Percentiles rank a stretch among this genome's conserved stretches.
phyloP scores from a whole-genome alignment of 108 stramenopile genomes.

The Conticribra weissflogii region DNA sequence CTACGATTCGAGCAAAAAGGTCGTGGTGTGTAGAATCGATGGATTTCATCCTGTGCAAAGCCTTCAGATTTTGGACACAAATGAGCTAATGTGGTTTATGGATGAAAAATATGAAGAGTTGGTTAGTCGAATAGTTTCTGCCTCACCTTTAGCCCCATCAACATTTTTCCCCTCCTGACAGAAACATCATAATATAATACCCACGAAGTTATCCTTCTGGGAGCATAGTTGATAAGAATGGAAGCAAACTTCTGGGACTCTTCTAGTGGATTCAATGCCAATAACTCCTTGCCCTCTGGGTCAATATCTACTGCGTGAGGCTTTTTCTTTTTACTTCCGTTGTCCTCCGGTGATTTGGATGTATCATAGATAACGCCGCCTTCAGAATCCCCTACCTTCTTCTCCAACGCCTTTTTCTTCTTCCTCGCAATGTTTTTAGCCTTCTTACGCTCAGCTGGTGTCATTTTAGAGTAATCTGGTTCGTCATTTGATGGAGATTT shows the following conservation, averaged over 20 bases:
- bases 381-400: constrained; percentile 38
- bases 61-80: constrained; percentile 16
- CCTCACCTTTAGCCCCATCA: constrained; percentile 86
- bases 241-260: constrained; percentile 84
- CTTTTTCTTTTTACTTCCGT: constrained; percentile 63
- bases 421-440: constrained; percentile 84
- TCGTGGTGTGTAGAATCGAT: constrained; percentile 52
- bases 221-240: constrained; percentile 80
- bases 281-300: constrained; percentile 85
- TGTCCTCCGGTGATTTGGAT: constrained; percentile 54
- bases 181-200: constrained; percentile 89
- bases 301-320: constrained; percentile 77
- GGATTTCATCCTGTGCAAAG: constrained; percentile 61
- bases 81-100: background rate
- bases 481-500: constrained; percentile 56
- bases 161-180: constrained; percentile 84
- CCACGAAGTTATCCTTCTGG: constrained; percentile 79
- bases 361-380: constrained; percentile 47
- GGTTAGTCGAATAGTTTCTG: background rate
- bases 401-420: constrained; percentile 63
- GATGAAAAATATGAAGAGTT: constrained; percentile 5
- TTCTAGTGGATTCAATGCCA: constrained; percentile 76
- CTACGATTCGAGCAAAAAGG: constrained; percentile 66
- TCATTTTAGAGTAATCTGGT: constrained; percentile 86
- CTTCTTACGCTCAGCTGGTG: constrained; percentile 83